Conservation (phyloP, 148 eudicot genomes). For the Dianthus caryophyllus region DNA sequence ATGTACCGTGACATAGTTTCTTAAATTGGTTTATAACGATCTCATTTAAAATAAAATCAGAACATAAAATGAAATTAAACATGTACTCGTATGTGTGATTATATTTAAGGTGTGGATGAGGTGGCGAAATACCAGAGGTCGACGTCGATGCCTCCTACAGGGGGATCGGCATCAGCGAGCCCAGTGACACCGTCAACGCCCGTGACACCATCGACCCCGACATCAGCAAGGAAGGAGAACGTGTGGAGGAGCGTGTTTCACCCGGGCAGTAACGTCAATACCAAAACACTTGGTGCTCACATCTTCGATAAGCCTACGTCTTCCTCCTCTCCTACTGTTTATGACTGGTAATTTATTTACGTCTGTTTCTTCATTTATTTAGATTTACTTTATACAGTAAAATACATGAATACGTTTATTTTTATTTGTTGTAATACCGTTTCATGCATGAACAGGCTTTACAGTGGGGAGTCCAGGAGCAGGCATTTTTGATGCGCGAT, state of each 20-base stretch:
- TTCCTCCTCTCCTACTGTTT: slow-evolving; percentile 68
- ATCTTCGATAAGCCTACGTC: slow-evolving; percentile 58
- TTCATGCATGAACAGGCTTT: slow-evolving; percentile 44
- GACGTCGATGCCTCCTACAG: slow-evolving; percentile 42
- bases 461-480: slow-evolving; percentile 73
- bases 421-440: too few species aligned
- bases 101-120: background rate
- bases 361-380: background rate
- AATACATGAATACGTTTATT: too few species aligned
- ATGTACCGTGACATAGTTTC: too few species aligned
- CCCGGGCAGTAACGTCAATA: slow-evolving; percentile 79
- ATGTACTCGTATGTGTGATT: background rate
- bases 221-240: slow-evolving; percentile 49
- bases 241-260: slow-evolving; percentile 96
- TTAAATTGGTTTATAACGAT: too few species aligned
- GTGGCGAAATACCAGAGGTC: slow-evolving; percentile 40
- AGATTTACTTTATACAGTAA: too few species aligned
- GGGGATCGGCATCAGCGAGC: slow-evolving; percentile 32
- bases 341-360: slow-evolving; percentile 73
- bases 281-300: slow-evolving; percentile 50
- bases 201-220: slow-evolving; percentile 45
- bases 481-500: slow-evolving; percentile 25
- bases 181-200: slow-evolving; percentile 59
- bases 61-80: too few species aligned
- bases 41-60: too few species aligned